Conservation (phyloP, 164 flowering plant genomes). For the Piper betle region DNA sequence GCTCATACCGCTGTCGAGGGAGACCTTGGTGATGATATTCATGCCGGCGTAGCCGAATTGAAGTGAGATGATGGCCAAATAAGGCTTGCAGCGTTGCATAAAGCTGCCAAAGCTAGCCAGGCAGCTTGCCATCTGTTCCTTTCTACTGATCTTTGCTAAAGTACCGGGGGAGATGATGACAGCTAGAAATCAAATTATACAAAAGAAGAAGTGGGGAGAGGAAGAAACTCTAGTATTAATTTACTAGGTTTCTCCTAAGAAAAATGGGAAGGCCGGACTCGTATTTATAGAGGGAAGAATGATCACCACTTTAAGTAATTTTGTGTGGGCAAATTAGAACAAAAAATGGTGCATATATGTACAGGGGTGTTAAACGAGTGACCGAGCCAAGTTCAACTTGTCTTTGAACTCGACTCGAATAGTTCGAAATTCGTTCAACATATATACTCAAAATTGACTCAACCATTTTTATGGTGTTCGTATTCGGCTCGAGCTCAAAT, state of each 20-base stretch:
- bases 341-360: not conserved
- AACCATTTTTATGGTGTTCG: no score
- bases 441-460: no score
- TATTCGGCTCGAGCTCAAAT: no score
- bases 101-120: constrained; percentile 9
- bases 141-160: not conserved
- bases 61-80: constrained; percentile 14
- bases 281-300: constrained; percentile 4
- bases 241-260: constrained; percentile 5
- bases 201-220: constrained; percentile 2
- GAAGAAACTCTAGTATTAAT: constrained; percentile 3
- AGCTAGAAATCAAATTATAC: not conserved
- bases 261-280: not conserved
- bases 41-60: constrained; percentile 27
- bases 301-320: not conserved
- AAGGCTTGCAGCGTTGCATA: constrained; percentile 10
- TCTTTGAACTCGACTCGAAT: not conserved
- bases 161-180: not conserved
- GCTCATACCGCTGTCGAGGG: constrained; percentile 21
- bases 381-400: not conserved
- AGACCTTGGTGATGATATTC: constrained; percentile 16
- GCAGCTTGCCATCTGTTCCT: constrained; percentile 7
- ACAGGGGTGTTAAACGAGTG: constrained; percentile 1
- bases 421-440: no score
- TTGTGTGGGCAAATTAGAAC: not conserved